These are phyloP conservation scores for Croton setiger DNA, from an alignment of 441 rosid genomes.

Conservation along the genomic window DNA sequence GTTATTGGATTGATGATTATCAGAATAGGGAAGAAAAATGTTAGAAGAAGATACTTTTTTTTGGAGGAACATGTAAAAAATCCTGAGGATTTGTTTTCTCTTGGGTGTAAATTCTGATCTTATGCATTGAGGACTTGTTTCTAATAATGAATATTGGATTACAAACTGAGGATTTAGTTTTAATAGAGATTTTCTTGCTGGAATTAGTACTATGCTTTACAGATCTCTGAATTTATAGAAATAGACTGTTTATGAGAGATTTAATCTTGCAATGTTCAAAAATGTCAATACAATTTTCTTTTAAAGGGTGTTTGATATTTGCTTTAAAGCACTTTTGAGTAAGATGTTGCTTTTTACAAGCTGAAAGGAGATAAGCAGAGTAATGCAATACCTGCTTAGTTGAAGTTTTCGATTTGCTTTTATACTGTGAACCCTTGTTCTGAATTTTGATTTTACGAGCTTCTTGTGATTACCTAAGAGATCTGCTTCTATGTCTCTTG, in stretches of 20 bases:
- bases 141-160: conserved; percentile 1
- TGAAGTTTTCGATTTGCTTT: neutral
- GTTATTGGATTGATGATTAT: neutral
- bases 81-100: neutral
- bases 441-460: neutral
- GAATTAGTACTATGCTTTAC: no score
- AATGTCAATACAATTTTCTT: neutral
- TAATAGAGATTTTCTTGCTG: neutral
- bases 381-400: no score
- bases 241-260: neutral
- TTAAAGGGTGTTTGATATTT: no score
- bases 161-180: neutral
- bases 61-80: neutral
- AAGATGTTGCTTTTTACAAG: no score
- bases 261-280: neutral
- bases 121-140: neutral
- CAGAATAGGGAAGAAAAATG: neutral
- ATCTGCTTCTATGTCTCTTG: neutral
- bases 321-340: no score
- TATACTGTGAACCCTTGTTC: neutral
- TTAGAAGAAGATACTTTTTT: neutral
- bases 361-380: no score
- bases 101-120: conserved; percentile 1
- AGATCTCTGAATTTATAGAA: neutral
- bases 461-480: neutral